These are phyloP conservation scores for Apocynum venetum DNA, from an alignment of 257 asterid species.

Conservation along the genomic window DNA sequence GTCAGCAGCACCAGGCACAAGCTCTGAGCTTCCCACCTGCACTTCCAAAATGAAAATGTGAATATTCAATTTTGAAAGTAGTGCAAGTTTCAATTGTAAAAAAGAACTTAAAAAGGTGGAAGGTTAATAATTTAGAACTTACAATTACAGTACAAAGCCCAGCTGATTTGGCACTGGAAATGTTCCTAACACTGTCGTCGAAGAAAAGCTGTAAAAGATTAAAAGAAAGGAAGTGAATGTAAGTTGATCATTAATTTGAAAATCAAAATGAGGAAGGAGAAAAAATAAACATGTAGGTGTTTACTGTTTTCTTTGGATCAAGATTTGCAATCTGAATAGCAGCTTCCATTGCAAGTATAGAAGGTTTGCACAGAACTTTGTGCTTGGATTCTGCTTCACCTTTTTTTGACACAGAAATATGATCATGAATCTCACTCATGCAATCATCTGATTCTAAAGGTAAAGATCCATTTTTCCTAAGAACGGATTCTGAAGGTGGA, in stretches of 20 bases:
- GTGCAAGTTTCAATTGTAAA: no score
- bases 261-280: neutral
- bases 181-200: slow-evolving; percentile 76
- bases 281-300: neutral
- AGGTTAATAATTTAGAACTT: slow-evolving; percentile 21
- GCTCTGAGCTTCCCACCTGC: slow-evolving; percentile 73
- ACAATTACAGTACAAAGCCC: slow-evolving; percentile 82
- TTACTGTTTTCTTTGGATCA: slow-evolving; percentile 75
- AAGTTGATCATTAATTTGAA: neutral
- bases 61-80: neutral
- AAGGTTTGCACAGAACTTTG: slow-evolving; percentile 73
- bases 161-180: slow-evolving; percentile 65
- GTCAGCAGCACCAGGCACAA: slow-evolving; percentile 83
- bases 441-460: slow-evolving; percentile 11
- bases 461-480: slow-evolving; percentile 17
- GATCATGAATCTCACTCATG: no score
- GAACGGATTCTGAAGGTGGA: slow-evolving; percentile 29
- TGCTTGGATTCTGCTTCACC: slow-evolving; percentile 9
- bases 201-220: slow-evolving; percentile 57
- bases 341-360: slow-evolving; percentile 59
- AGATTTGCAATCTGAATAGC: slow-evolving; percentile 61
- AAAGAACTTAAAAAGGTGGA: no score
- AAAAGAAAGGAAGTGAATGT: neutral
- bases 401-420: neutral
- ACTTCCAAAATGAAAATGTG: neutral